Evolutionary conservation across 2,329 filamentous ascomycete species (phyloP).

Genomic region (Paecilomyces niveus): DNA sequence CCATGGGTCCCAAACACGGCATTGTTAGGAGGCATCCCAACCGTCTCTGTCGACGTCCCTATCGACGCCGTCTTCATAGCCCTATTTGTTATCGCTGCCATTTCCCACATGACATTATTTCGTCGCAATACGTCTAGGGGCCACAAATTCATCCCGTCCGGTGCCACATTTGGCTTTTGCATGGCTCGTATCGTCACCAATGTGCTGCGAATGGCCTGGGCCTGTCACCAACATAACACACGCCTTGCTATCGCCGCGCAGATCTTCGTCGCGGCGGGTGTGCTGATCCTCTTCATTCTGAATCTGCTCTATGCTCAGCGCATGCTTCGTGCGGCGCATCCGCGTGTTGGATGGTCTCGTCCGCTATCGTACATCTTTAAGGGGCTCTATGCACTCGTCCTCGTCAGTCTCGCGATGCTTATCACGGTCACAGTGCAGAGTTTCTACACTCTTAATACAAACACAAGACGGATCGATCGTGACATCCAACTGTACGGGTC

Average conservation of each 20-base stretch:
- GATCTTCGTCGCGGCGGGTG: constrained; percentile 66
- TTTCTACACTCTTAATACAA: constrained; percentile 57
- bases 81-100: constrained; percentile 37
- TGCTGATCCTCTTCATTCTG: constrained; percentile 67
- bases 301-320: constrained; percentile 74
- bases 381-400: constrained; percentile 52
- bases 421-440: constrained; percentile 58
- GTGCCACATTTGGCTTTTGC: constrained; percentile 42
- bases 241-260: constrained; percentile 50
- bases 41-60: constrained; percentile 53
- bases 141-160: constrained; percentile 46
- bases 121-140: constrained; percentile 33
- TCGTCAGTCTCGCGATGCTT: constrained; percentile 56
- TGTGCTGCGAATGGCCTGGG: constrained; percentile 51
- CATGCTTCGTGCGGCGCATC: constrained; percentile 66
- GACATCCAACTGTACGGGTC: constrained; percentile 57
- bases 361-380: constrained; percentile 48
- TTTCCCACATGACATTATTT: constrained; percentile 40
- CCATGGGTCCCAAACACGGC: constrained; percentile 26
- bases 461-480: constrained; percentile 47
- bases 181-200: constrained; percentile 42
- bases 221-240: constrained; percentile 38
- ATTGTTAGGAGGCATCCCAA: constrained; percentile 44
- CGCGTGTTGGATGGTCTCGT: constrained; percentile 61
- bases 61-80: constrained; percentile 57